Conservation (phyloP, 495 filamentous ascomycete genomes). For the Aspergillus steynii region DNA sequence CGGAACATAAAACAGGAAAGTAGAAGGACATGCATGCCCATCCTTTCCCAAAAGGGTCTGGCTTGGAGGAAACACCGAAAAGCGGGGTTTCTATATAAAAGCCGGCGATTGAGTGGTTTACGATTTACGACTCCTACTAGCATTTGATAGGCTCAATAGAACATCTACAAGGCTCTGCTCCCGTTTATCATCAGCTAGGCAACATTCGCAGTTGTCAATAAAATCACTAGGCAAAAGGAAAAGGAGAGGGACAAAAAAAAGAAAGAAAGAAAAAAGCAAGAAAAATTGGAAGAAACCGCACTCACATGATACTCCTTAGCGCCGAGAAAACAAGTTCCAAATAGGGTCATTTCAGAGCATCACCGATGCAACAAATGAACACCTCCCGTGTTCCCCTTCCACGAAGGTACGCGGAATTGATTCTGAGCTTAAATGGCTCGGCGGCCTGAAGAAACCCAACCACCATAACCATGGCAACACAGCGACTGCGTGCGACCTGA, state of each 20-base stretch:
- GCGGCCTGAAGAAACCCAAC: not conserved
- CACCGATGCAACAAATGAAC: not conserved
- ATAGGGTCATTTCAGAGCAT: not conserved
- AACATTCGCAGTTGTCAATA: not conserved
- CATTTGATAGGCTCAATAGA: not conserved
- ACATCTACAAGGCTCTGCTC: not conserved
- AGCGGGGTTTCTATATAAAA: not conserved
- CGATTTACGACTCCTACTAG: not conserved
- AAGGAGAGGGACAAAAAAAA: not conserved
- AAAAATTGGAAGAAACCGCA: slow-evolving; percentile 3
- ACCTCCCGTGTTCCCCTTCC: not conserved
- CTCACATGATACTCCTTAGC: not conserved
- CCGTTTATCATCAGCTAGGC: not conserved
- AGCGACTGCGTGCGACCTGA: not conserved
- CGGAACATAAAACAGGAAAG: not conserved
- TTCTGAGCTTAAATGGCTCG: not conserved
- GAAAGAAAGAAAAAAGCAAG: slow-evolving; percentile 4
- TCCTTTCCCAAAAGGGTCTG: not conserved
- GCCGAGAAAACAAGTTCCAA: not conserved
- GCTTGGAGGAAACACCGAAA: not conserved
- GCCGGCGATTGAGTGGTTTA: not conserved
- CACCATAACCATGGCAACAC: not conserved
- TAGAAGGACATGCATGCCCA: not conserved
- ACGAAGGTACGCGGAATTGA: not conserved
- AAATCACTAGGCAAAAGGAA: not conserved